These are phyloP conservation scores for Aspergillus tubingensis DNA, from an alignment of 2,329 filamentous ascomycete genomes.

Conservation along the genomic window DNA sequence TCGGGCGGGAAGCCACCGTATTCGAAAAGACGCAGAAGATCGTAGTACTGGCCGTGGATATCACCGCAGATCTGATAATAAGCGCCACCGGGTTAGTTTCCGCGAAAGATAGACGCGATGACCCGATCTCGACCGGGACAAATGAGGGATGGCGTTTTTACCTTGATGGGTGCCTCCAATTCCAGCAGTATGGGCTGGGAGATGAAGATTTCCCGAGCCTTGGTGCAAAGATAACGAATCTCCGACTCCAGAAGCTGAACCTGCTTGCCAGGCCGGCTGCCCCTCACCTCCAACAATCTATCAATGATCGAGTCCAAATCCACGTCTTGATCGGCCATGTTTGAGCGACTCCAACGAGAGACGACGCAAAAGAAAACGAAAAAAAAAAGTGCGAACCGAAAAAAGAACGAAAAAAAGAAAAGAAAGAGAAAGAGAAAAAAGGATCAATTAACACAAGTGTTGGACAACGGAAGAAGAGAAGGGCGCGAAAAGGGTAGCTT, in stretches of 20 bases:
- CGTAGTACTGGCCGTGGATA: slow-evolving; percentile 99
- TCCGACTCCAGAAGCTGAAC: slow-evolving; percentile 95
- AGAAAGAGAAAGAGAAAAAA: slow-evolving; percentile 24
- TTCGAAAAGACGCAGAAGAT: slow-evolving; percentile 94
- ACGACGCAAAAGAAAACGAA: slow-evolving; percentile 28
- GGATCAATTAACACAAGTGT: slow-evolving; percentile 25
- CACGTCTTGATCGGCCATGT: slow-evolving; percentile 82
- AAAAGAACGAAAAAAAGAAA: slow-evolving; percentile 21
- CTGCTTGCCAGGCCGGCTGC: slow-evolving; percentile 96
- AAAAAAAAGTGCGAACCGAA: slow-evolving; percentile 18
- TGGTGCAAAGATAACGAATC: slow-evolving; percentile 96
- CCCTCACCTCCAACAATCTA: slow-evolving; percentile 93
- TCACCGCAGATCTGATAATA: slow-evolving; percentile 89
- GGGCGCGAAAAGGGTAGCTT: slow-evolving; percentile 31
- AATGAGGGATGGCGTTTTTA: slow-evolving; percentile 43
- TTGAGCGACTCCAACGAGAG: slow-evolving; percentile 42
- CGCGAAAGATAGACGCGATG: neutral
- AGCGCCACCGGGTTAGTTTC: slow-evolving; percentile 18
- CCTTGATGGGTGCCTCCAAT: slow-evolving; percentile 98
- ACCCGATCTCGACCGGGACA: neutral
- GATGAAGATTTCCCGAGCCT: slow-evolving; percentile 98
- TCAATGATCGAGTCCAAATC: slow-evolving; percentile 99
- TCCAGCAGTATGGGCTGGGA: slow-evolving; percentile 97
- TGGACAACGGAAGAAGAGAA: slow-evolving; percentile 23
- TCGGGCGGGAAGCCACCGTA: slow-evolving; percentile 98